Percentiles rank a stretch among this genome's conserved stretches.
Evolutionary conservation across 768 basidiomycete genomes (phyloP).

Genomic region (Tulasnella sp.): DNA sequence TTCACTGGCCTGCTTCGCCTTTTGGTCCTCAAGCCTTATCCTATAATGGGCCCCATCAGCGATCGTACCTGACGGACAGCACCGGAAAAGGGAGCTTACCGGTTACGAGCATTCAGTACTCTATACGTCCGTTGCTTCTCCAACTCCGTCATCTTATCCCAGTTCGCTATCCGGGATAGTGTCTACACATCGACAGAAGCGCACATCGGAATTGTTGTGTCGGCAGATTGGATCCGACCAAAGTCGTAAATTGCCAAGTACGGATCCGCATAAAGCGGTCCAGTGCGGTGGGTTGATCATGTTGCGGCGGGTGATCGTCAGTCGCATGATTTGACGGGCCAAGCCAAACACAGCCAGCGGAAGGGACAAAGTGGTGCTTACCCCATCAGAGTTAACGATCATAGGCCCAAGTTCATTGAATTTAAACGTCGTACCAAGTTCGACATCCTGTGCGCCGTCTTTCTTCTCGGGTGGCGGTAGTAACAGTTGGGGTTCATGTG

Average conservation of each 20-base stretch:
- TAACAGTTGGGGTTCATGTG: no score
- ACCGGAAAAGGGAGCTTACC: slow-evolving; percentile 28
- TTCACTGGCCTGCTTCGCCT: not conserved
- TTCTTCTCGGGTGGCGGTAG: no score
- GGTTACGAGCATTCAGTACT: slow-evolving; percentile 42
- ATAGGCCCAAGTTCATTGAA: slow-evolving; percentile 52
- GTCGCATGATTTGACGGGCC: no score
- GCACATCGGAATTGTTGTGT: not conserved
- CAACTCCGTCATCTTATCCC: slow-evolving; percentile 42
- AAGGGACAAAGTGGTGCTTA: slow-evolving; percentile 25
- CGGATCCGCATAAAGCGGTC: no score
- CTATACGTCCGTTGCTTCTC: slow-evolving; percentile 47
- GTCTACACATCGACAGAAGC: slow-evolving; percentile 32
- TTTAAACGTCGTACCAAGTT: slow-evolving; percentile 31
- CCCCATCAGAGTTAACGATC: slow-evolving; percentile 57
- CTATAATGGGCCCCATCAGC: slow-evolving; percentile 18
- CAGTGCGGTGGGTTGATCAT: no score
- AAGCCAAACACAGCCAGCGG: not conserved
- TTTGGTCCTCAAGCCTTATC: slow-evolving; percentile 22
- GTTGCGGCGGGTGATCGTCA: no score
- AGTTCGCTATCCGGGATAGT: slow-evolving; percentile 52
- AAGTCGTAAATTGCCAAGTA: not conserved
- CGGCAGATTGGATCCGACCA: not conserved
- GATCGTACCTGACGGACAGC: not conserved
- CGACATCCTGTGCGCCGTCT: no score